Base-by-base conservation (phyloP, 192 early-diverging fungal species). In the Umbelopsis sp. region DNA sequence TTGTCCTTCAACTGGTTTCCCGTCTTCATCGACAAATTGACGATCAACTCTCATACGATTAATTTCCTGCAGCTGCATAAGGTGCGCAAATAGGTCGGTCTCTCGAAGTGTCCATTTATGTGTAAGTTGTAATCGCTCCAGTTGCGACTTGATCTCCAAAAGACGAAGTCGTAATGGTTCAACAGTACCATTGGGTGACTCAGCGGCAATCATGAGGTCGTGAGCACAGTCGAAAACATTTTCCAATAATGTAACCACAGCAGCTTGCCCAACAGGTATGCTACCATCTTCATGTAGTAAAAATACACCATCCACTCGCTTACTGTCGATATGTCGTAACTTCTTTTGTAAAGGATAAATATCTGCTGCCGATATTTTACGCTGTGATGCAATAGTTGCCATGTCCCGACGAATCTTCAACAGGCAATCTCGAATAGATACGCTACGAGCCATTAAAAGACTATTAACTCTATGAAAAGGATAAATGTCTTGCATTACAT, bases 281-380 rank as follows among this genome's bases (percentile, higher is more conserved):
- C 68, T 72, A 2, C 94, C 94, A 72, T 91, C 83, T 21, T 74
- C 78, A 24, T 85, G 82, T 14, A 86, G 79, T 34, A 94, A 71
- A 77, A 92, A 97, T 73, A 90, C 91, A 71, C 94, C 95, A 71
- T 95, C 92, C 14, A 88, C 86, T 47, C 93, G 84, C 65, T 73
- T 76, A 74, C 87, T 83, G 77, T 97, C 95, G 70, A 97, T 93
- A 45, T 89, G 87, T 21, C 89, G 89, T 53, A 95, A 82, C 56
- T 92, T 87, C 68, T 81, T 75, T 73, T 94, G 93, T 73, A 88
- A 74, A 34, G 83, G 83, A 65, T 83, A 82, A 38, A 84, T 54
- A 8, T 81, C 80, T 20, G 72, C 65, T 11, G 72, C 38, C 2
- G 25, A 54, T 72, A 77, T 80, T 36, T 66, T 69, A 2, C 70